These are phyloP conservation scores for Chrysoporthe austroafricana DNA, from an alignment of 2,329 filamentous ascomycete species.

Conservation along the genomic window DNA sequence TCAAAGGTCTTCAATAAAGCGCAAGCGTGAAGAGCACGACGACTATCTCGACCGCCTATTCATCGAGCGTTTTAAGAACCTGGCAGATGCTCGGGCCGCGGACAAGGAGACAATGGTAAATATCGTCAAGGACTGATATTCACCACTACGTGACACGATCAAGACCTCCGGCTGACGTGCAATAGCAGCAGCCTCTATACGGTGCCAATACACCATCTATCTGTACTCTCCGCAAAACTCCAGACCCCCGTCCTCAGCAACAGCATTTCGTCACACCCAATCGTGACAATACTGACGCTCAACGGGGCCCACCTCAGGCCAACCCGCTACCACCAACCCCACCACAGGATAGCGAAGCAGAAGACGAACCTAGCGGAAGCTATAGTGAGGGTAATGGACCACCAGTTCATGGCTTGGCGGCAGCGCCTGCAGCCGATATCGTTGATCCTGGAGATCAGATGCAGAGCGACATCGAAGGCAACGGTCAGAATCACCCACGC, in stretches of 20 bases:
- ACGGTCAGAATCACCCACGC: background rate
- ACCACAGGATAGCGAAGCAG: too few relatives aligned
- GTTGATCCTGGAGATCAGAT: too few relatives aligned
- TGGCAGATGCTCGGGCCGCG: background rate
- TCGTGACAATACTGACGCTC: background rate
- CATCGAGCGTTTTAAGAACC: background rate
- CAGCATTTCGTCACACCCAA: background rate
- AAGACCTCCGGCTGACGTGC: background rate
- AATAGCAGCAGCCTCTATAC: background rate
- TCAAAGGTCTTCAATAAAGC: background rate
- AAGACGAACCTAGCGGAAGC: too few relatives aligned
- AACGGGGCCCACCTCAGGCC: too few relatives aligned
- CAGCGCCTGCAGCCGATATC: too few relatives aligned
- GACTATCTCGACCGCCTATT: background rate
- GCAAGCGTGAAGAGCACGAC: conserved; percentile 2
- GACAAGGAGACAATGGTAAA: background rate
- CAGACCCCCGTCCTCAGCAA: background rate
- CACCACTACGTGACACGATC: background rate
- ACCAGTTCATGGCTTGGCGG: too few relatives aligned
- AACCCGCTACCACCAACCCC: too few relatives aligned
- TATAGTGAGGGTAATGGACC: too few relatives aligned
- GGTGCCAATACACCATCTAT: background rate
- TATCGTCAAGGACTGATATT: background rate
- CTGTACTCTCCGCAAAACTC: background rate
- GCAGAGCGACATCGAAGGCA: background rate